Evolutionary conservation across 805 yeast species (phyloP).

Genomic region (Saccharomycodes ludwigii): DNA sequence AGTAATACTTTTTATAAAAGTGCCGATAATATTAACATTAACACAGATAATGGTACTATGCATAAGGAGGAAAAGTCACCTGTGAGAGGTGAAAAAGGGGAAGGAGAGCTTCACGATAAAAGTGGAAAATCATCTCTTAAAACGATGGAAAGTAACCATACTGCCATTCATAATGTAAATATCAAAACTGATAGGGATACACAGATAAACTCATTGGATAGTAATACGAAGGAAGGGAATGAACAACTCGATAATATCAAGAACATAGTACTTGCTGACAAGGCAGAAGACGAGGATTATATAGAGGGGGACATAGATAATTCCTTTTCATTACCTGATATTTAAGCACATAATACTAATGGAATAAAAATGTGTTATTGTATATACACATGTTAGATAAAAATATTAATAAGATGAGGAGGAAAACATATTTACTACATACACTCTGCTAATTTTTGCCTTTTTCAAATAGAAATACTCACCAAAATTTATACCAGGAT

Average conservation of each 20-base stretch:
- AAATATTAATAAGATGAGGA: constrained; percentile 2
- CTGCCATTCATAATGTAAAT: constrained; percentile 1
- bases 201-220: neutral
- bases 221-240: too few relatives aligned
- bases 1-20: constrained; percentile 2
- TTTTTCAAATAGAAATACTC: neutral
- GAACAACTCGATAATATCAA: too few relatives aligned
- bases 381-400: neutral
- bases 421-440: constrained; percentile 1
- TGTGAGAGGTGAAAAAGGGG: constrained; percentile 7
- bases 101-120: constrained; percentile 2
- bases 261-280: too few relatives aligned
- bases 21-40: constrained; percentile 2
- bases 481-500: constrained; percentile 24
- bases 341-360: neutral
- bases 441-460: too few relatives aligned
- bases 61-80: constrained; percentile 4
- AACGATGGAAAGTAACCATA: neutral
- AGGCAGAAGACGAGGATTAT: neutral
- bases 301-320: constrained; percentile 25
- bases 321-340: constrained; percentile 38
- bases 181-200: neutral
- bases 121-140: constrained; percentile 2
- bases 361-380: neutral
- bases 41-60: neutral